Base-by-base conservation (phyloP, 1,284 basidiomycete genomes). In the Ustilago sp. region DNA sequence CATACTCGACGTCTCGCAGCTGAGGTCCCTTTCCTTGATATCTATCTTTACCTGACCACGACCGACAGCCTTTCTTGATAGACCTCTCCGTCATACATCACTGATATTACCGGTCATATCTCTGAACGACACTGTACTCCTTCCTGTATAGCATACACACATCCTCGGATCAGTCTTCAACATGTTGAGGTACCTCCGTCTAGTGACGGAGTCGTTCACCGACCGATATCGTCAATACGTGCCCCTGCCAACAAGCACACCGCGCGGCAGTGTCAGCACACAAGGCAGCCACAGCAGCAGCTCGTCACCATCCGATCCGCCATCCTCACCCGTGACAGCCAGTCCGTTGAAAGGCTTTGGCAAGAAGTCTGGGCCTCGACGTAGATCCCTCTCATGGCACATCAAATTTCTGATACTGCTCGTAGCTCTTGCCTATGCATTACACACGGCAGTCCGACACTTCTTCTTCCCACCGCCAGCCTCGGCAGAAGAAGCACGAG, bases 101-200 rank as follows among this genome's bases (percentile, higher is more conserved):
- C 13, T 38, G 36, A 38, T 38, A 38, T 13, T 8, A 38, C 36
- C 15, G 3, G 19, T 45, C 12, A 45, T n/a, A 13, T 11, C 43
- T 17, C n/a, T 45, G 19, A 13, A 50, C 7, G 17, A 9, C 53
- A 19, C 15, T 58, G 4, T 35, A 19, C 4, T 15, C 7, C 4
- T 41, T 11, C 36, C 13, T 19, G 28, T 11, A 12, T 31, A 32
- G n/a, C 48, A 28, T 8, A 53, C 36, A 34, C 32, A 19, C 13
- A 13, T 19, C 23, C 43, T 13, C 36, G 13, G 2, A 13, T 38
- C 36, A 13, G 36, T 9, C 13, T 8, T 28, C 58, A 61, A n/a
- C 68, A 72, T 66, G 69, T 35, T 66, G 50, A 45, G 63, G 12
- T 62, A 71, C 34, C 59, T 71, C 12, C 59, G 63, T 12, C 58